Conservation (phyloP, 2,329 filamentous ascomycete genomes). For the Botrytis medusae region DNA sequence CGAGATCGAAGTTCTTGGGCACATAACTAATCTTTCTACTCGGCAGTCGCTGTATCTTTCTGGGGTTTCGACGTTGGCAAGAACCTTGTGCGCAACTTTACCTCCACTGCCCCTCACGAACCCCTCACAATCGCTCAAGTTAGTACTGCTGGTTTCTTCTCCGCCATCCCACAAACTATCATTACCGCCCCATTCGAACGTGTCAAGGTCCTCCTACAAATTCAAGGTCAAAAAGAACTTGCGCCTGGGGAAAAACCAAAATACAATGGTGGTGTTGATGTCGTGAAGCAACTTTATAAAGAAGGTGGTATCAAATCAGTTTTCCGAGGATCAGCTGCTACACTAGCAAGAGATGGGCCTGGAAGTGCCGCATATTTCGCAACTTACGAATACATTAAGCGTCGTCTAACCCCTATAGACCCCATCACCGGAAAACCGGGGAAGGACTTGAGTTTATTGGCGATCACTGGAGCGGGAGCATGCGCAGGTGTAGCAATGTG, state of each 20-base stretch:
- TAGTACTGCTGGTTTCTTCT: constrained; percentile 94
- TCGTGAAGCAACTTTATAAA: constrained; percentile 88
- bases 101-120: constrained; percentile 63
- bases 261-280: constrained; percentile 83
- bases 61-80: constrained; percentile 97
- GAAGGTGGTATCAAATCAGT: constrained; percentile 89
- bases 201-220: constrained; percentile 96
- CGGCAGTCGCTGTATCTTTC: constrained; percentile 65
- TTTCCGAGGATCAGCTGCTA: constrained; percentile 88
- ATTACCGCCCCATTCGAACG: constrained; percentile 99
- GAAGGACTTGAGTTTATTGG: constrained; percentile 76
- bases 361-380: constrained; percentile 96
- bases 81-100: constrained; percentile 68
- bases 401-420: constrained; percentile 79
- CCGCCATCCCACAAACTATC: constrained; percentile 92
- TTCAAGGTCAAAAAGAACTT: constrained; percentile 86
- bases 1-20: background rate
- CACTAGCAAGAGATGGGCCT: constrained; percentile 88
- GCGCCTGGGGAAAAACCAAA: constrained; percentile 88
- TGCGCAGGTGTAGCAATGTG: constrained; percentile 97
- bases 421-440: constrained; percentile 67
- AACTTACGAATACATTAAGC: constrained; percentile 95
- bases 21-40: constrained; percentile 18
- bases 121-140: constrained; percentile 83
- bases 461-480: constrained; percentile 83